phyloP scores from a whole-genome alignment of 306 rosid genomes.

The Begonia peltatifolia region DNA sequence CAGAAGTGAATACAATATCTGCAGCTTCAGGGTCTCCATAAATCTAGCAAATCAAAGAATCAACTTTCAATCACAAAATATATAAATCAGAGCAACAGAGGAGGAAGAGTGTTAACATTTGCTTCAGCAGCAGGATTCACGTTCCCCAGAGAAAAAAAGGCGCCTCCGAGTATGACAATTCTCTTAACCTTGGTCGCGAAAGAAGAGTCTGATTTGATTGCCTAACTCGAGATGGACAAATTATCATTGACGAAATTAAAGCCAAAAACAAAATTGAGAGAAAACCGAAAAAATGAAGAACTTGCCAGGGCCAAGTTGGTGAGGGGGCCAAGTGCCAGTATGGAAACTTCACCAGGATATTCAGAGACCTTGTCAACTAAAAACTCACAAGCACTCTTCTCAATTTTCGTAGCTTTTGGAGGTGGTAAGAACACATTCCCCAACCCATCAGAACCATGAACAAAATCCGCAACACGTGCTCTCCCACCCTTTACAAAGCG shows the following conservation, averaged over 20 bases:
- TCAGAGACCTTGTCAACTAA: slow-evolving; percentile 57
- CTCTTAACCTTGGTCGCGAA: slow-evolving; percentile 77
- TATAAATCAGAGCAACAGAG: slow-evolving; percentile 25
- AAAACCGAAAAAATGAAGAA: slow-evolving; percentile 5
- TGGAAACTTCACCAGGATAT: slow-evolving; percentile 78
- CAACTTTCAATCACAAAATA: no score
- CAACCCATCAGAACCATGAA: slow-evolving; percentile 82
- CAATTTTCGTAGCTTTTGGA: slow-evolving; percentile 45
- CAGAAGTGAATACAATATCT: slow-evolving; percentile 80
- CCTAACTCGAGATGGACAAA: slow-evolving; percentile 21
- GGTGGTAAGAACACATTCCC: slow-evolving; percentile 52
- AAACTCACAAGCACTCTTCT: slow-evolving; percentile 70
- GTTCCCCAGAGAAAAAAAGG: slow-evolving; percentile 88
- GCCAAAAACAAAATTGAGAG: neutral
- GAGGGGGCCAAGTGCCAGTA: slow-evolving; percentile 89
- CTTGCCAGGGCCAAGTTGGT: slow-evolving; percentile 85
- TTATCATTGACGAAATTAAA: neutral
- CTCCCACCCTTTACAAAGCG: slow-evolving; percentile 59
- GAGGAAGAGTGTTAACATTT: slow-evolving; percentile 35
- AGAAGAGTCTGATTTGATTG: slow-evolving; percentile 79
- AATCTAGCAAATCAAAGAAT: slow-evolving; percentile 1
- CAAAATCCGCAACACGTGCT: slow-evolving; percentile 70
- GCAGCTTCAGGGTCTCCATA: slow-evolving; percentile 98
- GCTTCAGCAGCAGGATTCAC: slow-evolving; percentile 99
- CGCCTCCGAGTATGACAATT: slow-evolving; percentile 79